Base-by-base conservation (phyloP, 2,329 filamentous ascomycete species). In the Pestalotiopsis sp. region DNA sequence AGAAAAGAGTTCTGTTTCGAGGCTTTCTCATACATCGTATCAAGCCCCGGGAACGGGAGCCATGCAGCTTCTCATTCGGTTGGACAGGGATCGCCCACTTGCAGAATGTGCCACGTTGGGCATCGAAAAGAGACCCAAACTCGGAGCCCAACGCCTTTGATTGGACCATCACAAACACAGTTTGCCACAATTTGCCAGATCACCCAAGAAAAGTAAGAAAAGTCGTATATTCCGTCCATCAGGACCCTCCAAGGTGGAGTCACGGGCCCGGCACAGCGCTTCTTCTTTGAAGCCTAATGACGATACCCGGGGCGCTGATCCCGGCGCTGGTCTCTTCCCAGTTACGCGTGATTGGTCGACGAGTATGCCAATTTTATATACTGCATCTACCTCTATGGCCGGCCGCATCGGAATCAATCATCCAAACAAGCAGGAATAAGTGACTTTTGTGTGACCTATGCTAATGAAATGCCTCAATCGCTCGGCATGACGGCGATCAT, bases 81-180 rank as follows among this genome's bases (percentile, higher is more conserved):
- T n/a, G 64, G 23, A 25, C n/a, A 49, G 41, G 64, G 52, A 9
- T 52, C 45, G 45, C 6, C 45, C 45, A n/a, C 27, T 14, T 25
- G 31, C 38, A 31, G 70, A 68, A 70, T 69, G 68, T 74, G 70
- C 56, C 60, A 70, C 68, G 74, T 76, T 76, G 74, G 75, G 75
- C 75, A 76, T 68, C 63, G 72, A 76, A 20, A n/a, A 52, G 17
- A n/a, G 74, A 76, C 71, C 68, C 64, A 70, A 70, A 64, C 72
- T 71, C 70, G 17, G 17, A 52, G 69, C 64, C 56, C 56, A 36
- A 23, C 25, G 20, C 57, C 56, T 58, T 68, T 74, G 72, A 77
- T 75, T 74, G 74, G 73, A 61, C 59, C 45, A 58, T 25, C 14
- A 41, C 66, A 70, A 69, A 68, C 69, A 70, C 68, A 68, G 67